These are phyloP conservation scores for Penicillium sp. DNA, from an alignment of 2,329 filamentous ascomycete genomes.

Conservation along the genomic window DNA sequence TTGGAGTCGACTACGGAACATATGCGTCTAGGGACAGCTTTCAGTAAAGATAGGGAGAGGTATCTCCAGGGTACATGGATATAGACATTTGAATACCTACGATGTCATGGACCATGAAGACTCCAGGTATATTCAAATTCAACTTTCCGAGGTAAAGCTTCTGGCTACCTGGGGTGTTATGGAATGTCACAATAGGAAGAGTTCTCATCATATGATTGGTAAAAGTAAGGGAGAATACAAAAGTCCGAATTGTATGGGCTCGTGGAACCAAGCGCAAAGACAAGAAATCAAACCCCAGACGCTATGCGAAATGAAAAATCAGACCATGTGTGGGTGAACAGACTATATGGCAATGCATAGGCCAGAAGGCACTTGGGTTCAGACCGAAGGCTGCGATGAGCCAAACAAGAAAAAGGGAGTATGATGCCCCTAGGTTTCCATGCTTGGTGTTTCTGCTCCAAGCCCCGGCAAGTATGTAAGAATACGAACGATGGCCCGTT, in stretches of 20 bases:
- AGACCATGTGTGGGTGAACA: conserved; percentile 23
- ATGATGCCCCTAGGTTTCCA: not conserved
- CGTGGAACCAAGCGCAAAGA: conserved; percentile 7
- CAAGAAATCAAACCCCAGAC: conserved; percentile 30
- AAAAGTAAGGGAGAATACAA: conserved; percentile 14
- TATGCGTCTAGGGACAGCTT: conserved; percentile 8
- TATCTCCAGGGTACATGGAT: not conserved
- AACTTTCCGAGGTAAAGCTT: not conserved
- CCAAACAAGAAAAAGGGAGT: not conserved
- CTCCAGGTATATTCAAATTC: not conserved
- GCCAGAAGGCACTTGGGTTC: conserved; percentile 1
- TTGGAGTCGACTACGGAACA: conserved; percentile 10
- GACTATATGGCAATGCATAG: conserved; percentile 20
- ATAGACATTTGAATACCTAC: not conserved
- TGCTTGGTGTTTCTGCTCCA: not conserved
- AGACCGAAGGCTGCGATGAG: not conserved
- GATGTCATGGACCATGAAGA: not conserved
- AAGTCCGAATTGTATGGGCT: conserved; percentile 7
- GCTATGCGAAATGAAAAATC: conserved; percentile 36
- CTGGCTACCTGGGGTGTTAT: not conserved
- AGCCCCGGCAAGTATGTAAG: not conserved
- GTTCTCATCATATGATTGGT: not conserved
- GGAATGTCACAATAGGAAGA: not conserved
- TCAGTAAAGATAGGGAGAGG: not conserved
- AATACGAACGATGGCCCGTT: conserved; percentile 4